Evolutionary conservation across 495 filamentous ascomycete species (phyloP).

Genomic region (Aspergillus cavernicola): DNA sequence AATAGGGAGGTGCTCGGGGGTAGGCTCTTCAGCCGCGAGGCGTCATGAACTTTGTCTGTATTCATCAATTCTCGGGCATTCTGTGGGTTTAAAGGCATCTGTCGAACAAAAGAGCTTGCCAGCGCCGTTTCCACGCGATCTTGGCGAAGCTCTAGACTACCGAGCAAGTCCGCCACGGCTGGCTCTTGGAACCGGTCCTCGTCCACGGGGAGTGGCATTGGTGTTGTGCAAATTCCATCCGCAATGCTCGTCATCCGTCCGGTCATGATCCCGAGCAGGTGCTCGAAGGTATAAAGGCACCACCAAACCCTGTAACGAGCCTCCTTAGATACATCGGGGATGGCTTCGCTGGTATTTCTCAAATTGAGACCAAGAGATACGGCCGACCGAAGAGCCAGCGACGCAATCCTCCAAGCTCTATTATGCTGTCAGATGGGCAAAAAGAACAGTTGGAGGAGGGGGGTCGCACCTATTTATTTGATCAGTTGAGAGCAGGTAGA

Average conservation of each 20-base stretch:
- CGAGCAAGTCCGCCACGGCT: conserved; percentile 28
- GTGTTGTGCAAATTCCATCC: conserved; percentile 55
- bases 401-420: conserved; percentile 62
- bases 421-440: conserved; percentile 1
- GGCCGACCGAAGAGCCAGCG: conserved; percentile 58
- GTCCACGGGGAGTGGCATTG: conserved; percentile 56
- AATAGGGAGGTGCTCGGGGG: conserved; percentile 39
- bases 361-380: conserved; percentile 62
- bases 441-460: not conserved
- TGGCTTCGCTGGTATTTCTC: conserved; percentile 51
- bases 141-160: conserved; percentile 30
- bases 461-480: conserved; percentile 58
- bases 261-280: conserved; percentile 58
- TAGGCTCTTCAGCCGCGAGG: conserved; percentile 30
- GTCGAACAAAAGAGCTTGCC: conserved; percentile 35
- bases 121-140: conserved; percentile 34
- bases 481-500: conserved; percentile 59
- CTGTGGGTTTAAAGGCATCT: conserved; percentile 35
- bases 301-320: conserved; percentile 63
- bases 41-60: conserved; percentile 21
- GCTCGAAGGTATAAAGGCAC: conserved; percentile 60
- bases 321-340: conserved; percentile 55
- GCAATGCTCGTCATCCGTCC: conserved; percentile 61
- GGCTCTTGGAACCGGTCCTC: conserved; percentile 46
- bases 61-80: conserved; percentile 25